Percentiles rank a stretch among this genome's conserved stretches.
phyloP scores from a whole-genome alignment of 2,329 filamentous ascomycete genomes.

The Thelonectria olida region DNA sequence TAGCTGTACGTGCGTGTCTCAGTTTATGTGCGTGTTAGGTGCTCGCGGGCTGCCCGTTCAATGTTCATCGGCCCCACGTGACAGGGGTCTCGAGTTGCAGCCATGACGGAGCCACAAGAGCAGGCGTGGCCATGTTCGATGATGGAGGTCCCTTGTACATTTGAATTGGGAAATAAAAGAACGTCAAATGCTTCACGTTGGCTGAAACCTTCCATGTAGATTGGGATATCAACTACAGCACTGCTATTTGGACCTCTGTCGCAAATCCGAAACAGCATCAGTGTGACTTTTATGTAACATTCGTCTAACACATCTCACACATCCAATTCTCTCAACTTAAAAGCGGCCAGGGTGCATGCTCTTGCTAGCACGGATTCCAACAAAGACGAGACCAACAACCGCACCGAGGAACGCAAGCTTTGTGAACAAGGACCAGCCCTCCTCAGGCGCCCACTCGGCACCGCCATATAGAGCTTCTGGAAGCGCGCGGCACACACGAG shows the following conservation, averaged over 20 bases:
- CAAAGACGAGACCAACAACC: constrained; percentile 30
- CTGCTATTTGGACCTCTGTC: background rate
- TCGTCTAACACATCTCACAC: background rate
- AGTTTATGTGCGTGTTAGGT: too few relatives aligned
- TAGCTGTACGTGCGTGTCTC: too few relatives aligned
- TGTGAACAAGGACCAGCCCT: constrained; percentile 35
- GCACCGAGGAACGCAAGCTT: constrained; percentile 34
- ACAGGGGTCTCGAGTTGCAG: constrained; percentile 30
- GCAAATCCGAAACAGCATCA: background rate
- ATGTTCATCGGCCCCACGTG: constrained; percentile 41
- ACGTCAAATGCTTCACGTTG: background rate
- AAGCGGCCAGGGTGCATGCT: constrained; percentile 18
- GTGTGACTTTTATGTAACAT: constrained; percentile 2
- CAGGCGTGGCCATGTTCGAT: too few relatives aligned
- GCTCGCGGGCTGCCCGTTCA: background rate
- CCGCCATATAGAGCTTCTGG: constrained; percentile 41
- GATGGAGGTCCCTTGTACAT: too few relatives aligned
- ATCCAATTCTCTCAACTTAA: background rate
- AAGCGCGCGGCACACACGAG: constrained; percentile 38
- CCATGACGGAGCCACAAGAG: background rate
- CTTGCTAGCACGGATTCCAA: constrained; percentile 33
- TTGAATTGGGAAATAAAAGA: background rate
- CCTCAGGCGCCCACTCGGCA: constrained; percentile 31
- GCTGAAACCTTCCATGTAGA: too few relatives aligned
- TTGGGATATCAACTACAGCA: background rate